Base-by-base conservation (phyloP, 116 monocot genomes). In the Thalassia testudinum region DNA sequence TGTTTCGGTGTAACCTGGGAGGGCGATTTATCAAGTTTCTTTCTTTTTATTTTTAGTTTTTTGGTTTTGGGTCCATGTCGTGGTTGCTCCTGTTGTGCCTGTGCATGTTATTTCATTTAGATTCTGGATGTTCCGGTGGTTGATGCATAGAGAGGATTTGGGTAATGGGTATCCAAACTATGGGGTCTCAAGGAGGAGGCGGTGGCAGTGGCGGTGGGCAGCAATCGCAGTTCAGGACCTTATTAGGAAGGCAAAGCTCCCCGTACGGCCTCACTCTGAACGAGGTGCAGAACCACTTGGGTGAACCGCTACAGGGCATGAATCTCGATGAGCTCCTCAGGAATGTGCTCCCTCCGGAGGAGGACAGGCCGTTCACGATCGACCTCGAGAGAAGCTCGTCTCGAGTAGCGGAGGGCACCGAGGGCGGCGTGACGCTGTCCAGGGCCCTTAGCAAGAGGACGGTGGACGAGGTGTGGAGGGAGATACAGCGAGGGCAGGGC, bases 261-360 rank as follows among this genome's bases (percentile, higher is more conserved):
- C 24, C 79, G 14, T 91, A 65, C 27, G 71, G 56, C 54, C 76
- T 82, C 50, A 82, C 88, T 8, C 74, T 88, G 30, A 72, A 70
- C 61, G 89, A 78, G 44, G 84, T 80, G 0, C 70, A 90, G 50
- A 75, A 37, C 57, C 80, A 84, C 14, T 24, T 84, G 28, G 70
- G 75, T 0, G 82, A 88, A 52, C 79, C 88, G 13, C 57, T 87
- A 45, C 57, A 56, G 18, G 76, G 76, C 54, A 73, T 73, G 71
- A 79, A 73, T 55, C 70, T 74, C 15, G 67, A 74, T n/a, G 63
- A 79, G 44, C 58, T 74, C 24, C 70, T 79, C 37, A 65, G 49
- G 60, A 66, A 19, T 29, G 23, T 93, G 22, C 68, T 89, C 30
- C 80, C 89, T 26, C 56, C 20, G 13, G 83, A 75, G 13, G 43